A percentile compares a stretch with the other conserved stretches of the same genome.
Conservation (phyloP, 2,329 filamentous ascomycete genomes). For the Apiospora marii region DNA sequence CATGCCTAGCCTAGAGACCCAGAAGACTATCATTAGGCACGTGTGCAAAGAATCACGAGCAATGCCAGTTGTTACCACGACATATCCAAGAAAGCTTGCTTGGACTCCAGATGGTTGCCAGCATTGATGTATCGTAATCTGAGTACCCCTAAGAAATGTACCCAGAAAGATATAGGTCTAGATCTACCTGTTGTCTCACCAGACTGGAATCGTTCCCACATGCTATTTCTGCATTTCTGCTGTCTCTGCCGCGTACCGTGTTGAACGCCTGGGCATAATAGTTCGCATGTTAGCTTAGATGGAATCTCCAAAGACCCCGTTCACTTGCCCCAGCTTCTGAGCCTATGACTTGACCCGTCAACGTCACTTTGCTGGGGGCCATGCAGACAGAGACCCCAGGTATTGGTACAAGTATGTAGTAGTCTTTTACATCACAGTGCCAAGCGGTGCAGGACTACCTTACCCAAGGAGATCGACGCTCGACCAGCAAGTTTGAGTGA, state of each 20-base stretch:
- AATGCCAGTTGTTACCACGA: neutral
- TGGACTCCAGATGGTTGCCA: neutral
- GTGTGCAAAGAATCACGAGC: neutral
- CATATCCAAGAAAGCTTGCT: neutral
- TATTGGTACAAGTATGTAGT: neutral
- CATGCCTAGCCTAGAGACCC: neutral
- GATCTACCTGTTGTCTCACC: neutral
- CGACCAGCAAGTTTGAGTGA: neutral
- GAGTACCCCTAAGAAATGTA: neutral
- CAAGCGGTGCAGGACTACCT: neutral
- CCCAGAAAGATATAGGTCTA: neutral
- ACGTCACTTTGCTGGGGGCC: neutral
- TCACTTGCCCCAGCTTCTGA: conserved; percentile 10
- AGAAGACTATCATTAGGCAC: neutral
- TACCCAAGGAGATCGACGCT: neutral
- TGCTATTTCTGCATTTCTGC: neutral
- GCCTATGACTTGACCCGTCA: neutral
- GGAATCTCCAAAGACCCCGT: neutral
- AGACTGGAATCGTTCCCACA: conserved; percentile 14
- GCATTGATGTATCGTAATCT: neutral
- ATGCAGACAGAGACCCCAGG: neutral
- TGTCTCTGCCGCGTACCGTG: neutral
- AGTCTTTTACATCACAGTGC: neutral
- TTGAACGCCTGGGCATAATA: conserved; percentile 8
- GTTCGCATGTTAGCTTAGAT: conserved; percentile 4